These are phyloP conservation scores for Xylaria longipes DNA, from an alignment of 495 filamentous ascomycete genomes.

Conservation along the genomic window DNA sequence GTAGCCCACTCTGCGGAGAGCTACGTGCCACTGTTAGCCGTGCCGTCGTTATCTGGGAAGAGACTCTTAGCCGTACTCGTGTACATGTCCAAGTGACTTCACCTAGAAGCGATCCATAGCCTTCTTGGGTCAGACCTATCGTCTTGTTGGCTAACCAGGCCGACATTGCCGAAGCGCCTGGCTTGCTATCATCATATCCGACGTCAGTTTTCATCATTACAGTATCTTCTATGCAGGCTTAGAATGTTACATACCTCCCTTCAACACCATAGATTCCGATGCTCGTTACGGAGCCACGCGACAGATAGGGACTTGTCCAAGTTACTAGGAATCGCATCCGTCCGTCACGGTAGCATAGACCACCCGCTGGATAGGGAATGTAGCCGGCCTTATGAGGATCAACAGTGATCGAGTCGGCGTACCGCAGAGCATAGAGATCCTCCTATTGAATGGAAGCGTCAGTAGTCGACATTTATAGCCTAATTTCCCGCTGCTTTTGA, in stretches of 20 bases:
- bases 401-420: slow-evolving; percentile 53
- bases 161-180: slow-evolving; percentile 52
- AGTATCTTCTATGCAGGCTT: neutral
- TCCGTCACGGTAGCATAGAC: slow-evolving; percentile 52
- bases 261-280: slow-evolving; percentile 57
- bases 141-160: slow-evolving; percentile 50
- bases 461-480: neutral
- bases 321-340: slow-evolving; percentile 54
- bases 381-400: slow-evolving; percentile 59
- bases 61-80: slow-evolving; percentile 32
- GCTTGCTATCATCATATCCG: slow-evolving; percentile 41
- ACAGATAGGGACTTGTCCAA: slow-evolving; percentile 53
- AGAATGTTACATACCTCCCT: slow-evolving; percentile 41
- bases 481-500: neutral
- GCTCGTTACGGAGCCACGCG: slow-evolving; percentile 39
- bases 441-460: slow-evolving; percentile 20
- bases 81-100: slow-evolving; percentile 47
- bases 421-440: slow-evolving; percentile 43
- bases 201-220: neutral
- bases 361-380: slow-evolving; percentile 56
- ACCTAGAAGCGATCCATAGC: slow-evolving; percentile 49
- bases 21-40: slow-evolving; percentile 30
- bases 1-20: slow-evolving; percentile 53
- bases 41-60: neutral
- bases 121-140: slow-evolving; percentile 46